Base-by-base conservation (phyloP, 106 monocot species). In the Dactylorhiza incarnata region DNA sequence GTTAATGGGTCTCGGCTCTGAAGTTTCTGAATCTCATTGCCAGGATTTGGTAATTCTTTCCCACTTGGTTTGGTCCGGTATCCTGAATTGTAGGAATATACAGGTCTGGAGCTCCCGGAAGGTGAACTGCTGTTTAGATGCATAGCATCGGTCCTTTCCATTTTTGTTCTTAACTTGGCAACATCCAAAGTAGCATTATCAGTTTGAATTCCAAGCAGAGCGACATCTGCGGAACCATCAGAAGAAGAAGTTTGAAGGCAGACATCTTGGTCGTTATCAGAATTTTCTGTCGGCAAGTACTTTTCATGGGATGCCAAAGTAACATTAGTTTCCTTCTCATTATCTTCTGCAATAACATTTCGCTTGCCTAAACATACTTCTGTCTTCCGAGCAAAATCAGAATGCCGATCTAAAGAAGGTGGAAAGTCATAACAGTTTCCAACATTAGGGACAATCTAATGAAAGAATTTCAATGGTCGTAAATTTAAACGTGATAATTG, bases 91-190 rank as follows among this genome's bases (percentile, higher is more conserved):
- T 48, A 71, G 68, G 91, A 85, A 76, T 79, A 81, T 20, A 68
- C 83, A 78, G 89, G 83, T 48, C 89, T 91, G 4, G 81, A 78
- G 47, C 76, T 87, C 75, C 79, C 76, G 50, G 87, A 88, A 25
- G 81, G 86, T 69, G 83, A 81, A 79, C 81, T 80, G 29, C 72
- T 69, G 9, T 78, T 45, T 65, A 78, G 76, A 76, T 75, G 74
- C 53, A 48, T 52, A 75, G 63, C 75, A 67, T 68, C 82, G 66
- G 72, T 78, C 37, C 62, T 59, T 56, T 68, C 75, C 8, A 23
- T 82, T 7, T 44, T 49, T 66, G 62, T 20, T 49, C 81, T 68
- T 24, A 43, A 63, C 29, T 86, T 63, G 10, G 53, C 63, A 78
- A 44, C 26, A 71, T 82, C 49, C 7, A 47, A 78, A 15, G 47